These are phyloP conservation scores for Pseudozyma sp. DNA, from an alignment of 1,284 basidiomycete genomes.

Conservation along the genomic window DNA sequence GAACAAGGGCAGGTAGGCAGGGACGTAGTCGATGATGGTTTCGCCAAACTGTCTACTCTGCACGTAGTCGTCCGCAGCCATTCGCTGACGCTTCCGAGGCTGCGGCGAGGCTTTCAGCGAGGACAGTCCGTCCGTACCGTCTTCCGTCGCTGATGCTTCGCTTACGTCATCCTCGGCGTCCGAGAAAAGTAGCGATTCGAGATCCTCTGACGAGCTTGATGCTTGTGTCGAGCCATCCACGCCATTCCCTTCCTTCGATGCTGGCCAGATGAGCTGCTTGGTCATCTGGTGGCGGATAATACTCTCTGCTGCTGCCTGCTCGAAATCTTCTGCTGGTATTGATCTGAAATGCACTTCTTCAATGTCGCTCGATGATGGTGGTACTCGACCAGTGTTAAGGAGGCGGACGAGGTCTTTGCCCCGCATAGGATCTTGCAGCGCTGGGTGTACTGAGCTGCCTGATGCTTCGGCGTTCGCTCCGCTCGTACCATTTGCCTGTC, in stretches of 20 bases:
- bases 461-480: slow-evolving; percentile 9
- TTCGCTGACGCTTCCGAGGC: slow-evolving; percentile 17
- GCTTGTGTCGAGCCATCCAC: slow-evolving; percentile 21
- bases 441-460: slow-evolving; percentile 13
- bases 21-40: slow-evolving; percentile 42
- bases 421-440: slow-evolving; percentile 39
- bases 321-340: slow-evolving; percentile 17
- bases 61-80: neutral
- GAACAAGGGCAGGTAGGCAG: slow-evolving; percentile 37
- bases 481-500: slow-evolving; percentile 17
- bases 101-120: neutral
- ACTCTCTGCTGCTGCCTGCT: slow-evolving; percentile 30
- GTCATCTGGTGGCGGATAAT: slow-evolving; percentile 24
- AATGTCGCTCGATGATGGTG: slow-evolving; percentile 18
- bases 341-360: slow-evolving; percentile 27
- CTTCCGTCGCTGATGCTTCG: slow-evolving; percentile 2
- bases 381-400: slow-evolving; percentile 27
- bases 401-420: slow-evolving; percentile 42
- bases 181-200: slow-evolving; percentile 21
- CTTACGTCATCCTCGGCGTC: slow-evolving; percentile 26
- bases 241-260: slow-evolving; percentile 1
- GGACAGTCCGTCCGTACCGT: neutral
- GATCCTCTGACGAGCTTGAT: slow-evolving; percentile 23
- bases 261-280: slow-evolving; percentile 36
- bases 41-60: slow-evolving; percentile 25